A percentile compares a stretch with the other conserved stretches of the same genome.
Evolutionary conservation across 495 filamentous ascomycete species (phyloP).

Genomic region (Hypoxylon fuscum): DNA sequence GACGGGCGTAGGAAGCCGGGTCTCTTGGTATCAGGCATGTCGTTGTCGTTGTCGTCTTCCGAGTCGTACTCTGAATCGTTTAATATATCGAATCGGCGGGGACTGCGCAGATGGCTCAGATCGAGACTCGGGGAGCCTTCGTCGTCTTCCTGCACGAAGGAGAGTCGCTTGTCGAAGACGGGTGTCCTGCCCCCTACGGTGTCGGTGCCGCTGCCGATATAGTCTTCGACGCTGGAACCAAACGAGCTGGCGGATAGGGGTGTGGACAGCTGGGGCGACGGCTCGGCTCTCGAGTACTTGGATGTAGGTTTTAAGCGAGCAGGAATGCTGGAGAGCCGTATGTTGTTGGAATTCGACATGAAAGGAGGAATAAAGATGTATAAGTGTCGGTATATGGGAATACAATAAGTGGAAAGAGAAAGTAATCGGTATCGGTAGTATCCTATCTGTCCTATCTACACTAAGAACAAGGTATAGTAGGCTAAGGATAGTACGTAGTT

Average conservation of each 20-base stretch:
- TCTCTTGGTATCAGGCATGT: conserved; percentile 34
- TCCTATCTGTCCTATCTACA: no score
- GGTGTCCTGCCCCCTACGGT: conserved; percentile 38
- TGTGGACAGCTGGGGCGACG: conserved; percentile 20
- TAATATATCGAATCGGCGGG: conserved; percentile 19
- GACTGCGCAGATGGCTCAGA: conserved; percentile 20
- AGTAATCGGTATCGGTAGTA: no score
- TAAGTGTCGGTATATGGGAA: background rate
- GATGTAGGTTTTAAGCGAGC: conserved; percentile 34
- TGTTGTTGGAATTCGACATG: conserved; percentile 26
- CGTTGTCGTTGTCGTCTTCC: conserved; percentile 43
- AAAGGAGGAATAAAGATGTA: conserved; percentile 6
- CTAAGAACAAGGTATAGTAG: background rate
- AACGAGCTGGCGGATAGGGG: conserved; percentile 35
- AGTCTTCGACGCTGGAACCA: conserved; percentile 38
- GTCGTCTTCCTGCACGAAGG: conserved; percentile 38
- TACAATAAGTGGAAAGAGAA: background rate
- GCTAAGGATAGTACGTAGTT: background rate
- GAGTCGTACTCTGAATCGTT: conserved; percentile 30
- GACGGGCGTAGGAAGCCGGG: conserved; percentile 59
- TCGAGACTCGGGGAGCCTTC: conserved; percentile 15
- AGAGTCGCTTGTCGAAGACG: conserved; percentile 26
- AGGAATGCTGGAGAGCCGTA: conserved; percentile 37
- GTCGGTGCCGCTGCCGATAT: conserved; percentile 40
- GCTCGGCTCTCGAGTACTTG: conserved; percentile 30